Evolutionary conservation across 1,139 yeast species (phyloP).

Genomic region (Yamadazyma songkhlaensis): DNA sequence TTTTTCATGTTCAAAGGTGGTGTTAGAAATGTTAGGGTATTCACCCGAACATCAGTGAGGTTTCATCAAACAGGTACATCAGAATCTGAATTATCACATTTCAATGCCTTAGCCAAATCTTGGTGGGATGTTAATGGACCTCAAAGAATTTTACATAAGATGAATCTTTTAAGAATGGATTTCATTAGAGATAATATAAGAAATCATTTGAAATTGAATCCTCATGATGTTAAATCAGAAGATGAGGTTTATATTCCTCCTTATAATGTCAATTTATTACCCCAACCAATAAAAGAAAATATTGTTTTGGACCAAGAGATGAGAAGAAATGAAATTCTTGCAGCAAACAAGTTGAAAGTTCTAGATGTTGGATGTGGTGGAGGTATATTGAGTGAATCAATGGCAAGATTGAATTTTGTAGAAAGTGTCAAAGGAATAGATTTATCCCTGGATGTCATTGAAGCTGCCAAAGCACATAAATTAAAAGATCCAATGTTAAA

Average conservation of each 20-base stretch:
- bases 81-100: slow-evolving; percentile 66
- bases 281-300: slow-evolving; percentile 45
- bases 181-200: slow-evolving; percentile 66
- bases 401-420: slow-evolving; percentile 73
- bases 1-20: too few species aligned
- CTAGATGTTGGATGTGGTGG: slow-evolving; percentile 98
- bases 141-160: slow-evolving; percentile 87
- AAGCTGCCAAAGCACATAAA: slow-evolving; percentile 74
- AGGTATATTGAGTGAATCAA: slow-evolving; percentile 82
- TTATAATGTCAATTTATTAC: slow-evolving; percentile 64
- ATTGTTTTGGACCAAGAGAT: slow-evolving; percentile 49
- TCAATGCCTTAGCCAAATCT: slow-evolving; percentile 75
- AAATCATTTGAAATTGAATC: slow-evolving; percentile 43
- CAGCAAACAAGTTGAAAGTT: slow-evolving; percentile 41
- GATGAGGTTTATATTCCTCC: slow-evolving; percentile 75
- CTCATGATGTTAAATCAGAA: slow-evolving; percentile 30
- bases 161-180: slow-evolving; percentile 89
- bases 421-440: slow-evolving; percentile 76
- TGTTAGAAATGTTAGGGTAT: too few species aligned
- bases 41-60: slow-evolving; percentile 7
- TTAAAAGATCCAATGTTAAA: slow-evolving; percentile 58
- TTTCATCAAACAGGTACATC: slow-evolving; percentile 30
- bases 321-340: slow-evolving; percentile 40
- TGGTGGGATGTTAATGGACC: slow-evolving; percentile 99
- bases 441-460: slow-evolving; percentile 75